A percentile compares a stretch with the other conserved stretches of the same genome.
Evolutionary conservation across 2,329 filamentous ascomycete species (phyloP).

Genomic region (Stenocarpella maydis): DNA sequence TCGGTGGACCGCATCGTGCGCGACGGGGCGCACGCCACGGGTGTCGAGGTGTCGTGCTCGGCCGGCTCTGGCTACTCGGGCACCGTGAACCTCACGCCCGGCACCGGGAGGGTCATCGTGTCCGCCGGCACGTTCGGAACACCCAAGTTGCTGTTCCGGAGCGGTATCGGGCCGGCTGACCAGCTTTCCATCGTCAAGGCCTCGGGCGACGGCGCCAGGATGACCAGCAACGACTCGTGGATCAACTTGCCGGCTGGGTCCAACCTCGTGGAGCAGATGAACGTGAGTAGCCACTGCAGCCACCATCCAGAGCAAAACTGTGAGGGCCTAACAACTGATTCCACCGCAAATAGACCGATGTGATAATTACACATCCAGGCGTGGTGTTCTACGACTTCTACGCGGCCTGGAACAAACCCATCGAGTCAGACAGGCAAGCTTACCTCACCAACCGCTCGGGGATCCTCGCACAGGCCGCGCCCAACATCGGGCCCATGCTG

Average conservation of each 20-base stretch:
- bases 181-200: conserved; percentile 61
- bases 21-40: conserved; percentile 67
- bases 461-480: conserved; percentile 70
- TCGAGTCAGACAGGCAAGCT: conserved; percentile 49
- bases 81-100: conserved; percentile 65
- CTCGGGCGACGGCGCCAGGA: conserved; percentile 58
- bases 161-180: conserved; percentile 70
- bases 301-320: too few species aligned
- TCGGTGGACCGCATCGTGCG: conserved; percentile 72
- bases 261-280: conserved; percentile 63
- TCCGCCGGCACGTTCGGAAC: conserved; percentile 74
- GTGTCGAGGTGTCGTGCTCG: conserved; percentile 69
- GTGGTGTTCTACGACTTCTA: conserved; percentile 72
- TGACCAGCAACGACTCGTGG: conserved; percentile 61
- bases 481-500: conserved; percentile 69
- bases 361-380: conserved; percentile 52
- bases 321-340: not conserved
- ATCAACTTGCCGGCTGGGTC: conserved; percentile 65
- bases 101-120: conserved; percentile 71
- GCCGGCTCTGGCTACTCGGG: conserved; percentile 63
- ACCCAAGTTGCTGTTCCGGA: conserved; percentile 72
- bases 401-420: conserved; percentile 62
- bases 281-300: conserved; percentile 33
- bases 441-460: conserved; percentile 62
- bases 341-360: conserved; percentile 48